Base-by-base conservation (phyloP, 2,329 filamentous ascomycete species). In the Arachnopeziza araneosa region DNA sequence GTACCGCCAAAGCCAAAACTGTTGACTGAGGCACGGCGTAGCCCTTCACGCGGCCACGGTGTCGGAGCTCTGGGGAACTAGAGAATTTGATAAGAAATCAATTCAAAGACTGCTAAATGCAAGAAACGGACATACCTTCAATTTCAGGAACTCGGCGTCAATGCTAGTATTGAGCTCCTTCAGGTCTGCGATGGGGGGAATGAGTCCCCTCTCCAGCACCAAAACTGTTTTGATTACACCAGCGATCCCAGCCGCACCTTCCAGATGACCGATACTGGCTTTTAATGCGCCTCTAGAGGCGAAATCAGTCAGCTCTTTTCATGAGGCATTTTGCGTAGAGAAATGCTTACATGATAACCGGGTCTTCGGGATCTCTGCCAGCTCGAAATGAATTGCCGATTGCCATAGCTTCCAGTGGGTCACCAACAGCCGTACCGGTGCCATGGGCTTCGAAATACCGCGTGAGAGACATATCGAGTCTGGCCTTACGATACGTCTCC, bases 161-260 rank as follows among this genome's bases (percentile, higher is more conserved):
- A 77, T 30, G 26, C 68, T 69, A 0, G 71, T 52, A 23, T 52
- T 52, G n/a, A 12, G 50, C 50, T 52, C 21, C 17, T 52, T 22
- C 8, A 52, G 21, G 3, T 59, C 55, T 32, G 65, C 9, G 24
- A 63, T 66, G 30, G 56, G 53, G n/a, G 74, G 72, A 32, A 78
- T 73, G 17, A 75, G 68, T 1, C 72, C 73, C 30, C 73, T 72
- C 52, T 63, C 55, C 10, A 75, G 23, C 1, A 67, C 64, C n/a
- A 72, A 55, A 5, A 65, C 59, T 2, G 60, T 53, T 55, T 70
- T 72, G 24, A 69, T 60, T 5, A 68, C 17, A 24, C 63, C 65
- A 14, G 68, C 67, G 24, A 70, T 49, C 30, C 67, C 67, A 56
- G 63, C 63, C 23, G 60, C 55, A 24, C 63, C 64, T 63, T 72